These are phyloP conservation scores for Colletotrichum neosansevieriae DNA, from an alignment of 2,329 filamentous ascomycete species.

Conservation along the genomic window DNA sequence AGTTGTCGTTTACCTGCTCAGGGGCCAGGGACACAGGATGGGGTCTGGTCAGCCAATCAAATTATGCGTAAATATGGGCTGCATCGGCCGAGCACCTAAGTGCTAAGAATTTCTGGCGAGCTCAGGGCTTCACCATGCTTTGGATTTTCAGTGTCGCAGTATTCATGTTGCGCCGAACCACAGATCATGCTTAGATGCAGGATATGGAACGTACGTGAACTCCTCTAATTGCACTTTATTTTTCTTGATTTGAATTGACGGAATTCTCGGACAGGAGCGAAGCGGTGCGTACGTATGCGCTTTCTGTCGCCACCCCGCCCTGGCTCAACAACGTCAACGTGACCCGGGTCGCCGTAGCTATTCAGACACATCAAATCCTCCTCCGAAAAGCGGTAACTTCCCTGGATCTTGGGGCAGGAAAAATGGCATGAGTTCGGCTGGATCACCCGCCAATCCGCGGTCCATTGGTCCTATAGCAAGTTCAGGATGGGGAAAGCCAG, in stretches of 20 bases:
- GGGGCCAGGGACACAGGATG: conserved; percentile 20
- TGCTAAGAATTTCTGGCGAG: conserved; percentile 7
- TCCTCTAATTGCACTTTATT: neutral
- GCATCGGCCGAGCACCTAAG: neutral
- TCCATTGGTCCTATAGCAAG: conserved; percentile 8
- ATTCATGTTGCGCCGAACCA: conserved; percentile 30
- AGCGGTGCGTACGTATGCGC: conserved; percentile 56
- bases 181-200: conserved; percentile 57
- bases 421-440: neutral
- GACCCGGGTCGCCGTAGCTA: conserved; percentile 33
- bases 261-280: conserved; percentile 47
- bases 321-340: conserved; percentile 22
- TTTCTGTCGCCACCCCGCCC: conserved; percentile 49
- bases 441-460: neutral
- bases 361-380: conserved; percentile 23
- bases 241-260: conserved; percentile 18
- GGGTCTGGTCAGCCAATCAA: conserved; percentile 17
- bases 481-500: conserved; percentile 33
- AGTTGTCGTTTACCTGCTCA: conserved; percentile 19
- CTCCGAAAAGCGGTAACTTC: neutral
- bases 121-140: neutral
- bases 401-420: conserved; percentile 2
- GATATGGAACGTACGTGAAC: conserved; percentile 53
- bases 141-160: conserved; percentile 16
- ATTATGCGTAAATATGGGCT: neutral